Evolutionary conservation across 495 filamentous ascomycete species (phyloP).

Genomic region (Apodospora peruviana): DNA sequence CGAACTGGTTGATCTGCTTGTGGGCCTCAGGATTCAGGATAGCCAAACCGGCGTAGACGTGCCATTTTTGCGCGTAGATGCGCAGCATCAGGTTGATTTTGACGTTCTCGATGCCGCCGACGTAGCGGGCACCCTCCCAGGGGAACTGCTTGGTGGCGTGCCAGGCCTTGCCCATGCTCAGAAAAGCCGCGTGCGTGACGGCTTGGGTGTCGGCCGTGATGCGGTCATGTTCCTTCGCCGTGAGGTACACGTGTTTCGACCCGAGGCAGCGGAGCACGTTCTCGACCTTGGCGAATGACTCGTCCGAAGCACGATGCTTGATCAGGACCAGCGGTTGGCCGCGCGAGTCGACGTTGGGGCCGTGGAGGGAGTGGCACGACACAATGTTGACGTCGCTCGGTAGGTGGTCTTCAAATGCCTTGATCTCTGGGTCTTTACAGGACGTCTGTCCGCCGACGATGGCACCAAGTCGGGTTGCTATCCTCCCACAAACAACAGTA

Average conservation of each 20-base stretch:
- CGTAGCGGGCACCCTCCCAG: constrained; percentile 88
- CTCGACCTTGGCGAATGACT: constrained; percentile 72
- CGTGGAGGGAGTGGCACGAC: constrained; percentile 95
- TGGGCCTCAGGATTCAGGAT: constrained; percentile 92
- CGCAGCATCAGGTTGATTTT: constrained; percentile 97
- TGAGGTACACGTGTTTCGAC: constrained; percentile 79
- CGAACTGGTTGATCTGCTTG: constrained; percentile 90
- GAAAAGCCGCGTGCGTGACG: constrained; percentile 93
- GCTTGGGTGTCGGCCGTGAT: constrained; percentile 98
- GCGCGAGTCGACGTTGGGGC: constrained; percentile 78
- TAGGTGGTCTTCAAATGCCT: constrained; percentile 84
- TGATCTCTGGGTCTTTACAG: constrained; percentile 95
- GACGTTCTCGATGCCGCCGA: constrained; percentile 97
- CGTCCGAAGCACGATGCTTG: constrained; percentile 78
- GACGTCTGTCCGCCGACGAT: constrained; percentile 98
- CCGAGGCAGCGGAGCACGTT: constrained; percentile 72
- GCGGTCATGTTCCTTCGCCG: constrained; percentile 81
- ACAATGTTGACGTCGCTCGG: constrained; percentile 88
- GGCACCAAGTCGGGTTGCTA: constrained; percentile 87
- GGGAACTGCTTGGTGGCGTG: constrained; percentile 87
- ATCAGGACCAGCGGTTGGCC: constrained; percentile 91
- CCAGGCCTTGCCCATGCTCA: constrained; percentile 97
- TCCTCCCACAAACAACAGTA: constrained; percentile 4
- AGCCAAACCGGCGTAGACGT: constrained; percentile 95
- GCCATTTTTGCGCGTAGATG: constrained; percentile 98